A percentile compares a stretch with the other conserved stretches of the same genome.
These are phyloP conservation scores for Stellera chamaejasme DNA, from an alignment of 345 rosid species.

Conservation along the genomic window DNA sequence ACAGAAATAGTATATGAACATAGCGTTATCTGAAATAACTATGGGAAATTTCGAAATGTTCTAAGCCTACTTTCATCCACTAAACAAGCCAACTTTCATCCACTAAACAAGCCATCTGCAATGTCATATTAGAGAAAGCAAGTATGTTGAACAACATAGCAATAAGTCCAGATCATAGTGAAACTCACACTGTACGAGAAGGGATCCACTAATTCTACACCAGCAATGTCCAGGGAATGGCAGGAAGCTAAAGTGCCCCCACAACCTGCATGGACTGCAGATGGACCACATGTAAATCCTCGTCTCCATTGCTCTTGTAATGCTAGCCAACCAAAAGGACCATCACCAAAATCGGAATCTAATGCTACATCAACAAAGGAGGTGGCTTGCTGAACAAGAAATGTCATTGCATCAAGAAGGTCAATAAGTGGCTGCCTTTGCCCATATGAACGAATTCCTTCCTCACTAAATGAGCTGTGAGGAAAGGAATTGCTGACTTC, in stretches of 20 bases:
- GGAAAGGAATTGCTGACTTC: constrained; percentile 68
- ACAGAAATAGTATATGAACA: no score
- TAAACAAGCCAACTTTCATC: no score
- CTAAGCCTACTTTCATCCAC: no score
- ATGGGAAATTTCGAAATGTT: no score
- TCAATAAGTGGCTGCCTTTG: constrained; percentile 92
- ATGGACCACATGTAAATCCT: constrained; percentile 92
- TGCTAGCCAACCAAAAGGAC: constrained; percentile 98
- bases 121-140: not conserved
- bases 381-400: constrained; percentile 96
- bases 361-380: constrained; percentile 89
- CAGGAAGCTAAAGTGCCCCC: constrained; percentile 96
- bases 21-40: no score
- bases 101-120: no score
- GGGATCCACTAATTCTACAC: constrained; percentile 89
- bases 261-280: constrained; percentile 96
- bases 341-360: constrained; percentile 91
- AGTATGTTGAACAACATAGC: not conserved
- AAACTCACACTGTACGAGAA: constrained; percentile 85
- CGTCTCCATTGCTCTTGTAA: constrained; percentile 95
- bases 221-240: constrained; percentile 92
- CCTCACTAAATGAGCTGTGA: constrained; percentile 67
- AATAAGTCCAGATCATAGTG: constrained; percentile 8
- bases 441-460: constrained; percentile 69
- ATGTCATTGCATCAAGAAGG: constrained; percentile 79